Evolutionary conservation across 805 yeast genomes (phyloP).

Genomic region (Wickerhamiella slavikovae): DNA sequence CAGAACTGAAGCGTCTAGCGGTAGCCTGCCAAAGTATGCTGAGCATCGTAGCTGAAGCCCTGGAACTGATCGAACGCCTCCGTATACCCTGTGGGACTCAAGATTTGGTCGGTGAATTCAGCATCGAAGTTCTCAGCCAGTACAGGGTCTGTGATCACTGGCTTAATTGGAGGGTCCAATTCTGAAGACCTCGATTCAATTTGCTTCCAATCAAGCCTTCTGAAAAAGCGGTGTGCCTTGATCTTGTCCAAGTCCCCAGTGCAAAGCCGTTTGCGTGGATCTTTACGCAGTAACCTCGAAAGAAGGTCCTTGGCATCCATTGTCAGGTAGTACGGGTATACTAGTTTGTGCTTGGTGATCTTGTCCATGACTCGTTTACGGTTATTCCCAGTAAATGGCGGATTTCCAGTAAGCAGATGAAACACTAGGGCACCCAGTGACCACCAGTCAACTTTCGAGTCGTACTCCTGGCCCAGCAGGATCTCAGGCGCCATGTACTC

Average conservation of each 20-base stretch:
- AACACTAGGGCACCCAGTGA: constrained; percentile 65
- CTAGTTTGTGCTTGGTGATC: constrained; percentile 40
- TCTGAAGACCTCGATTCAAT: constrained; percentile 29
- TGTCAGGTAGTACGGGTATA: constrained; percentile 55
- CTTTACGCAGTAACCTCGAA: constrained; percentile 42
- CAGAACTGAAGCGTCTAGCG: too few species aligned
- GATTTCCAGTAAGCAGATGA: constrained; percentile 68
- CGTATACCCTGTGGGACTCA: constrained; percentile 15
- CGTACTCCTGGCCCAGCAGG: constrained; percentile 54
- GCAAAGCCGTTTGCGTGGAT: constrained; percentile 44
- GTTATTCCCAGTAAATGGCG: constrained; percentile 75
- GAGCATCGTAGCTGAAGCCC: constrained; percentile 15
- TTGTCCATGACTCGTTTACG: constrained; percentile 59
- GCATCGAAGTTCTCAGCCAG: constrained; percentile 70
- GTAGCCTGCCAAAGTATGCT: too few species aligned
- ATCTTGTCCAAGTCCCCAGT: constrained; percentile 32
- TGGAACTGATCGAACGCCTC: constrained; percentile 5
- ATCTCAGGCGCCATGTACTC: constrained; percentile 87
- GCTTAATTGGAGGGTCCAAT: constrained; percentile 58
- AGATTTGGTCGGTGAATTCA: constrained; percentile 50
- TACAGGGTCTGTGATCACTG: constrained; percentile 59
- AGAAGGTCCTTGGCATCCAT: constrained; percentile 64
- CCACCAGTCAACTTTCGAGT: constrained; percentile 78
- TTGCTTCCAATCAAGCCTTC: constrained; percentile 50
- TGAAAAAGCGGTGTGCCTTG: constrained; percentile 51